Conservation (phyloP, 495 filamentous ascomycete genomes). For the Trypethelium eluteriae region DNA sequence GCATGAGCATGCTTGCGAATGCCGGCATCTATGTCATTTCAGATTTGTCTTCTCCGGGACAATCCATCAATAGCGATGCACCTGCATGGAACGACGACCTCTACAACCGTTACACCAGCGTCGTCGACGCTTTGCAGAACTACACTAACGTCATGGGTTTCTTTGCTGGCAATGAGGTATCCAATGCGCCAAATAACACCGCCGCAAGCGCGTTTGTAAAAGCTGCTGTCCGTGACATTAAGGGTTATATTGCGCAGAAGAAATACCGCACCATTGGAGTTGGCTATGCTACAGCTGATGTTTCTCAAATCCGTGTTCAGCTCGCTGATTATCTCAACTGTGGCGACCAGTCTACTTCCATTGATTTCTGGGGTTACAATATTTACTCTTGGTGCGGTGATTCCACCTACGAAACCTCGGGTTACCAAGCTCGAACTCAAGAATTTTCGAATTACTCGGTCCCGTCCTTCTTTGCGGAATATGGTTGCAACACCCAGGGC, state of each 20-base stretch:
- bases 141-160: constrained; percentile 90
- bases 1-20: constrained; percentile 74
- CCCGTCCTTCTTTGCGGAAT: constrained; percentile 95
- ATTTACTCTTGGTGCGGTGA: constrained; percentile 97
- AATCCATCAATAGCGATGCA: constrained; percentile 75
- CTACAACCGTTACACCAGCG: constrained; percentile 69
- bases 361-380: constrained; percentile 99
- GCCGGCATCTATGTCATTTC: constrained; percentile 92
- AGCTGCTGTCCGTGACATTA: constrained; percentile 90
- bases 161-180: constrained; percentile 96
- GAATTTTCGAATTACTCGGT: constrained; percentile 84
- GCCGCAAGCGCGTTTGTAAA: constrained; percentile 86
- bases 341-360: constrained; percentile 51
- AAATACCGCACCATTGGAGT: constrained; percentile 75
- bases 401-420: constrained; percentile 62
- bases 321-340: constrained; percentile 94
- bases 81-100: constrained; percentile 70
- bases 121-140: constrained; percentile 68
- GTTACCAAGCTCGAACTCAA: constrained; percentile 67
- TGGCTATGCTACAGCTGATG: constrained; percentile 93
- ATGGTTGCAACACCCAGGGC: constrained; percentile 78
- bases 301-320: constrained; percentile 63
- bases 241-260: constrained; percentile 77
- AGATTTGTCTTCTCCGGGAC: constrained; percentile 69
- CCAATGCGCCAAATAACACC: constrained; percentile 76